Evolutionary conservation across 2,329 filamentous ascomycete species (phyloP).

Genomic region (Peltaster fructicola): DNA sequence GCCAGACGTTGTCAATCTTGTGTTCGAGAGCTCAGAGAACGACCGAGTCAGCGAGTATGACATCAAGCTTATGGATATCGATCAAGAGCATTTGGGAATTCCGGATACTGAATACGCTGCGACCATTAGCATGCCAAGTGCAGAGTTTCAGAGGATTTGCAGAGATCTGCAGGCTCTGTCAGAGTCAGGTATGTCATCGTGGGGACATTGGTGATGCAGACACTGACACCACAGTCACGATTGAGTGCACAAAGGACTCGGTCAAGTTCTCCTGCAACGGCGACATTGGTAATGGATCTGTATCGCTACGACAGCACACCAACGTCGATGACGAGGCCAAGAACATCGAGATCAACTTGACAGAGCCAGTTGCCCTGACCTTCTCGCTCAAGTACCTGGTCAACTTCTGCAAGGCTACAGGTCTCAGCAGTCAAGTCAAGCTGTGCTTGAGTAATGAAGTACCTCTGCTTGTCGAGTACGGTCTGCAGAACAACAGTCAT

Average conservation of each 20-base stretch:
- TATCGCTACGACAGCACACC: constrained; percentile 76
- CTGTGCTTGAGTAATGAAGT: constrained; percentile 93
- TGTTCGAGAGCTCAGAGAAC: constrained; percentile 77
- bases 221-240: constrained; percentile 47
- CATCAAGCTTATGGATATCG: constrained; percentile 99
- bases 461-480: constrained; percentile 87
- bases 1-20: constrained; percentile 84
- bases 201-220: not conserved
- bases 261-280: constrained; percentile 87
- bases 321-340: constrained; percentile 76
- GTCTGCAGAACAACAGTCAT: constrained; percentile 63
- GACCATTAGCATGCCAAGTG: constrained; percentile 71
- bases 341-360: constrained; percentile 77
- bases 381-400: constrained; percentile 99
- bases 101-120: constrained; percentile 97
- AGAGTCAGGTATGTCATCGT: constrained; percentile 60
- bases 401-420: constrained; percentile 98
- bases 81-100: constrained; percentile 97
- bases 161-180: constrained; percentile 81
- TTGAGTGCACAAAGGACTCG: constrained; percentile 92
- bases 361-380: constrained; percentile 81
- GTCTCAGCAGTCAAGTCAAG: constrained; percentile 65
- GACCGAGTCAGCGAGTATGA: constrained; percentile 97
- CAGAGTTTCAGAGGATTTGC: constrained; percentile 89
- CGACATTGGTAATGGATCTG: constrained; percentile 88